Conservation (phyloP, 495 filamentous ascomycete genomes). For the Staphylotrichum longicolle region DNA sequence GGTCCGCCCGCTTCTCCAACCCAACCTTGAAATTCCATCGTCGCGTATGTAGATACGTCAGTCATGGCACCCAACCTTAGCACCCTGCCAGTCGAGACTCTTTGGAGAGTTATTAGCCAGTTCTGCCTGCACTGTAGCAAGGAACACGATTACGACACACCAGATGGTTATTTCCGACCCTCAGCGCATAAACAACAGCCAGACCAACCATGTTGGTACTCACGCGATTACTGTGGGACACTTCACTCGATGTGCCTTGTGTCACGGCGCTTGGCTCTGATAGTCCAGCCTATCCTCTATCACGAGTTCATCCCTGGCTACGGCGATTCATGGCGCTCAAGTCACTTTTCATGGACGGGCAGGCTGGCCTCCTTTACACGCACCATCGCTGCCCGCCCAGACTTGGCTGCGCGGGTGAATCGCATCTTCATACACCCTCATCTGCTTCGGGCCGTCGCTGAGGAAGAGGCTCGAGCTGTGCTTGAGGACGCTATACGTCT, state of each 20-base stretch:
- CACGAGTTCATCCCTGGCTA: conserved; percentile 6
- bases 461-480: conserved; percentile 1
- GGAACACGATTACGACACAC: conserved; percentile 4
- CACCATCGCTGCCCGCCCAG: background rate
- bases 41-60: too few relatives aligned
- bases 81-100: background rate
- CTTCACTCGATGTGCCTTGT: background rate
- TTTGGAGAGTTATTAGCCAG: background rate
- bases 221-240: background rate
- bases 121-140: conserved; percentile 11
- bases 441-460: background rate
- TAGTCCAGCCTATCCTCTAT: background rate
- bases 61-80: conserved; percentile 10
- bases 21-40: too few relatives aligned
- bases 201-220: conserved; percentile 5
- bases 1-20: too few relatives aligned
- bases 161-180: conserved; percentile 1
- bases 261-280: background rate
- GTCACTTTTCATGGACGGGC: background rate
- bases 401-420: background rate
- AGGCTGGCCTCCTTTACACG: background rate
- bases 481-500: background rate
- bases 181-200: background rate
- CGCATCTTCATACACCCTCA: background rate
- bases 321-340: background rate